Evolutionary conservation across 1,284 basidiomycete species (phyloP), one percentile per base, ranked within the genome.

Genomic region (Heterobasidion irregulare): DNA sequence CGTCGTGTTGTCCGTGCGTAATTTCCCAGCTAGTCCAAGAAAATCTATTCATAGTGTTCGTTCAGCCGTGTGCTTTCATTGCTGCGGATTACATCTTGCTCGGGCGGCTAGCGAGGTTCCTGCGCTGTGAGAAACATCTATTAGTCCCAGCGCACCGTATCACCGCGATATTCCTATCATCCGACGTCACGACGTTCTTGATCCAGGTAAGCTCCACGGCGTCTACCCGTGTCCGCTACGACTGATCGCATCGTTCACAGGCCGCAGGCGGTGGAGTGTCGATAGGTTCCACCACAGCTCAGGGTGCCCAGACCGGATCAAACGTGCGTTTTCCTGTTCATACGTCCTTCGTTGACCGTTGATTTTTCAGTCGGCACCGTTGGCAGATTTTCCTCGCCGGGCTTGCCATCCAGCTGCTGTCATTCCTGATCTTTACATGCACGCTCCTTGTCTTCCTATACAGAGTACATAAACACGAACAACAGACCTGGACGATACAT

Each of bases 21-120:
- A 6, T 18, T 35, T 18, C 18, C 26, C 1, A 35, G 53, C 18
- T 38, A 12, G 16, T 26, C 8, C 19, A 8, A 8, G 10, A 32
- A 47, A 16, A 19, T 47, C 15, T 10, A 47, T 47, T 13, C 46
- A 10, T 13, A 10, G 9, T 10, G 18, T 16, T 32, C 46, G 16
- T 15, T 32, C 54, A 79, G 76, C 84, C 87, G 9, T 89, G 87
- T 61, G 84, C 84, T n/a, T 89, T 89, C 70, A 82, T 89, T 56
- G 86, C 86, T 8, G 80, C 83, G 32, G 78, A 86, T 63, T 89
- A 89, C 61, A 74, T 88, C 56, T 71, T 88, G 6, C 74, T 89
- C 9, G 84, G 86, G 4, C 77, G 80, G 32, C 66, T 90, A 15
- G 79, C 82, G 10, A 68, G 68, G 26, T 73, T 80, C 63, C 66